Evolutionary conservation across 768 basidiomycete species (phyloP), one percentile per base, ranked within the genome.

Genomic region (Trametes maxima): DNA sequence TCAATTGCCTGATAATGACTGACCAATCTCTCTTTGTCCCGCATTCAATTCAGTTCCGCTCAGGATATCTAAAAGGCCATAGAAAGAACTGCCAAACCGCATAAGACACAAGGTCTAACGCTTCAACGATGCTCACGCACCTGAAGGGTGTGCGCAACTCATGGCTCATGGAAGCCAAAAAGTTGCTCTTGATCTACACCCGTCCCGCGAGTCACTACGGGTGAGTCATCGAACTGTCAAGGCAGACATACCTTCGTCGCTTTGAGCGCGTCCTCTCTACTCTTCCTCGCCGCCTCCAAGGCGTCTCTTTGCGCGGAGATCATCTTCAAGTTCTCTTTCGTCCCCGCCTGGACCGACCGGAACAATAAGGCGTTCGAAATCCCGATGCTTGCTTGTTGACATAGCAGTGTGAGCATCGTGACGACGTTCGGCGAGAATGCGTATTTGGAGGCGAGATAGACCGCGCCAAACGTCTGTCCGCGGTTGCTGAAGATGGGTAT

Each of bases 81-180:
- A 91, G 71, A 90, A 91, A 2, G 88, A 89, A 63, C 87, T 87
- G 52, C 8, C 60, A 16, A 25, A 14, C 24, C 16, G 25, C 19
- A 39, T 54, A 7, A 51, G 37, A 22, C 0, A 14, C 11, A 11
- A 11, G 5, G 8, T 3, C 25, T 1, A 47, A 13, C 13, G 2
- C 17, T 13, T n/a, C 13, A 3, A 10, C 28, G 2, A 35, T 5
- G 5, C 4, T n/a, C 54, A 33, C 60, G n/a, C 64, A 85, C 86
- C 86, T 88, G 72, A 91, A 90, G 0, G 89, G 89, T 0, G 89
- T 91, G 54, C 89, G 78, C 57, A 91, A 75, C 69, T 91, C 88
- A 64, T 90, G 89, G 65, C 85, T 88, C 88, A 90, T 90, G 6
- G 87, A 76, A 10, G 88, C 87, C 61, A 89, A 71, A 67, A 90